phyloP scores from a whole-genome alignment of 305 asterid genomes.

The Solanum hybrid region DNA sequence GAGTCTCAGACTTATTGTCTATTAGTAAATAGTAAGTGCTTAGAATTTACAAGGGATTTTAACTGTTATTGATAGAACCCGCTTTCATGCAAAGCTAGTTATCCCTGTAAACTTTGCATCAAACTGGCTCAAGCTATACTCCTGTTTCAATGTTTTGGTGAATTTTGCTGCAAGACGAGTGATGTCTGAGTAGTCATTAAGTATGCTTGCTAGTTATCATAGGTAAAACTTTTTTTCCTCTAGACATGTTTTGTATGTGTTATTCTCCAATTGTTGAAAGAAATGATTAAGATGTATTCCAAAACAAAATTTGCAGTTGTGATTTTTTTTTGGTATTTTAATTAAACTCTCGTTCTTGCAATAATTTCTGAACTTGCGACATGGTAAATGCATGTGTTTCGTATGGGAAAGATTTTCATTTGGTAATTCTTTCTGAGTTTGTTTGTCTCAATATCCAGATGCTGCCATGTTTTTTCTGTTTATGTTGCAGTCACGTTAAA shows the following conservation, averaged over 20 bases:
- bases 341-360: not conserved
- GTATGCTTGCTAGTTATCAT: not conserved
- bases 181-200: not conserved
- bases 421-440: not conserved
- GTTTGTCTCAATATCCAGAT: not conserved
- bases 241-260: not conserved
- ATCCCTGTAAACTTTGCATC: not conserved
- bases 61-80: not conserved
- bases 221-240: not conserved
- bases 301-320: not conserved
- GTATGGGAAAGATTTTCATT: not conserved
- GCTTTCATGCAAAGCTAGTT: not conserved
- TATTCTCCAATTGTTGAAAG: not conserved
- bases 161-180: not conserved
- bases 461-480: not conserved
- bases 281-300: not conserved
- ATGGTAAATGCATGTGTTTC: not conserved
- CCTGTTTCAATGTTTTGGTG: not conserved
- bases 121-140: not conserved
- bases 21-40: not conserved
- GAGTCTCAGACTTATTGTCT: not conserved
- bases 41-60: not conserved
- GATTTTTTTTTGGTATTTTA: not conserved
- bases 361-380: not conserved
- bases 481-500: not conserved